Percentiles rank a stretch among this genome's conserved stretches.
phyloP scores from a whole-genome alignment of 768 basidiomycete species.

The Boletus vermiculosoides region DNA sequence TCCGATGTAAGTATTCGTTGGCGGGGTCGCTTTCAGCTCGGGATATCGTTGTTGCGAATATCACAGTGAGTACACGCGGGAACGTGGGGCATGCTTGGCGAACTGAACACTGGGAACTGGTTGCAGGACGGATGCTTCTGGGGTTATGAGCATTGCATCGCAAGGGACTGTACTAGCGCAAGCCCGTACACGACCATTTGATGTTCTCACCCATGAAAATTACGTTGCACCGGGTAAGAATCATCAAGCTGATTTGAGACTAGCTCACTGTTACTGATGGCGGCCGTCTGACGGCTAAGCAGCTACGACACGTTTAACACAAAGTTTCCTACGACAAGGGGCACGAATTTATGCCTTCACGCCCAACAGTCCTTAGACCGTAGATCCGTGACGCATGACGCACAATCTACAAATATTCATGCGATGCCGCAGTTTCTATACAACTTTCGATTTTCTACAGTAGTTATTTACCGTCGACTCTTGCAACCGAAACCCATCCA shows the following conservation, averaged over 20 bases:
- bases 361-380: constrained; percentile 35
- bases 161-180: constrained; percentile 68
- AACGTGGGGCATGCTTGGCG: constrained; percentile 8
- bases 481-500: constrained; percentile 7
- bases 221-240: constrained; percentile 80
- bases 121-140: constrained; percentile 49
- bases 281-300: constrained; percentile 15
- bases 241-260: constrained; percentile 21
- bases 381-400: constrained; percentile 19
- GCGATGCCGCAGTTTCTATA: constrained; percentile 11
- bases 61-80: constrained; percentile 56
- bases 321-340: constrained; percentile 57
- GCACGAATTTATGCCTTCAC: constrained; percentile 56
- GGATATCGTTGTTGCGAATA: constrained; percentile 69
- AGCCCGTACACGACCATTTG: constrained; percentile 72
- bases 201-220: constrained; percentile 67
- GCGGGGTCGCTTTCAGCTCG: constrained; percentile 73
- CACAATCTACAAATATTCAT: neutral
- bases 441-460: constrained; percentile 30
- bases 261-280: constrained; percentile 14
- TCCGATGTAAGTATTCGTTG: constrained; percentile 86
- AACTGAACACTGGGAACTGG: constrained; percentile 18
- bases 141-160: constrained; percentile 49
- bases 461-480: constrained; percentile 25
- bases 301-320: constrained; percentile 53